Evolutionary conservation across 2,329 filamentous ascomycete genomes (phyloP).

Genomic region (Beauveria bassiana): DNA sequence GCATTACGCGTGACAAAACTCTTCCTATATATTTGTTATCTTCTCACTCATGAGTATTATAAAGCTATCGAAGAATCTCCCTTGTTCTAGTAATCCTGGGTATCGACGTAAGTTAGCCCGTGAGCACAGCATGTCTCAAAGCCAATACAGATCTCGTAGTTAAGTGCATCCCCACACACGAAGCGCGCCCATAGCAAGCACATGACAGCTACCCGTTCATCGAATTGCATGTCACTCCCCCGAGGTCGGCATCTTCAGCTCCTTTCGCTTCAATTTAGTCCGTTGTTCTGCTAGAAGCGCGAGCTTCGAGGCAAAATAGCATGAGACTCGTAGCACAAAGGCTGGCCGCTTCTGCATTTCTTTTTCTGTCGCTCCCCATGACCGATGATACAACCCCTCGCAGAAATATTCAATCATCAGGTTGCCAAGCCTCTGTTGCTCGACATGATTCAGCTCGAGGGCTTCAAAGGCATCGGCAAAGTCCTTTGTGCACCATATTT

Average conservation of each 20-base stretch:
- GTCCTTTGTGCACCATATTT: conserved; percentile 23
- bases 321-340: conserved; percentile 25
- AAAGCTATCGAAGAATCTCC: background rate
- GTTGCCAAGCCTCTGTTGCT: conserved; percentile 18
- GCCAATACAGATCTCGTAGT: background rate
- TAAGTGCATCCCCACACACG: background rate
- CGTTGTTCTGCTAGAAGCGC: conserved; percentile 14
- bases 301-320: conserved; percentile 24
- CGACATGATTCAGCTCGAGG: conserved; percentile 17
- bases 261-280: conserved; percentile 23
- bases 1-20: background rate
- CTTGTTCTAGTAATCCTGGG: background rate
- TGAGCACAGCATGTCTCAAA: background rate
- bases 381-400: conserved; percentile 22
- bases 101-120: background rate
- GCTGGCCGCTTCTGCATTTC: conserved; percentile 20
- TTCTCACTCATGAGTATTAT: background rate
- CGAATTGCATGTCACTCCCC: background rate
- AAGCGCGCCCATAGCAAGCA: background rate
- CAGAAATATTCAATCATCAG: conserved; percentile 26
- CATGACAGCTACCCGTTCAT: background rate
- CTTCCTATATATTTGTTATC: background rate
- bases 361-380: conserved; percentile 20
- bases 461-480: conserved; percentile 30
- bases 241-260: conserved; percentile 14